Percentiles rank a stretch among this genome's conserved stretches.
These are phyloP conservation scores for Turritis glabra DNA, from an alignment of 345 rosid genomes.

Conservation along the genomic window DNA sequence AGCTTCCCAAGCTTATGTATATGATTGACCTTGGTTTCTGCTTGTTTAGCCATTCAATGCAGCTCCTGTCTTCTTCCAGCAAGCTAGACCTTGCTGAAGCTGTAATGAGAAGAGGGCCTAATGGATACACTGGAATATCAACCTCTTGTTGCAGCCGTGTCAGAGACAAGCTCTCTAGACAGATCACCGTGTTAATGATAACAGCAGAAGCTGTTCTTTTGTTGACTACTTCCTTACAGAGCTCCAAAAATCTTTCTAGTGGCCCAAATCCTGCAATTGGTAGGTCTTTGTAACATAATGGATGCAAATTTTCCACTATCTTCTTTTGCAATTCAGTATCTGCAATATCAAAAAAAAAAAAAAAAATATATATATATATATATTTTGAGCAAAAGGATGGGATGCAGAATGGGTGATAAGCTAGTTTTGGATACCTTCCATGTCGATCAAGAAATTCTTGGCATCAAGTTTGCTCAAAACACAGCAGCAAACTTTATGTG, in stretches of 20 bases:
- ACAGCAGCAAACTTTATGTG: not conserved
- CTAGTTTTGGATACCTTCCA: slow-evolving; percentile 6
- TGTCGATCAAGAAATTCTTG: not conserved
- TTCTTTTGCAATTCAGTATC: not conserved
- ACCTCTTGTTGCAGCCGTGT: not conserved
- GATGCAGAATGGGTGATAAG: not conserved
- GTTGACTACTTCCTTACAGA: not conserved
- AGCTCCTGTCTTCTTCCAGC: slow-evolving; percentile 29
- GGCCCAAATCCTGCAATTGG: not conserved
- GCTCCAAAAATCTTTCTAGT: not conserved
- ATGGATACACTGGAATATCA: not conserved
- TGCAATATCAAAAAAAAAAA: not conserved
- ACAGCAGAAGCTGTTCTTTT: slow-evolving; percentile 6
- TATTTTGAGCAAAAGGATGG: not conserved
- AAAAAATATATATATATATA: no score
- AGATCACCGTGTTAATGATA: not conserved
- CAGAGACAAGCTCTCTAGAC: slow-evolving; percentile 16
- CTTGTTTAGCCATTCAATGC: slow-evolving; percentile 49
- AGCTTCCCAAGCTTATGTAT: slow-evolving; percentile 56
- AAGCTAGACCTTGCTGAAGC: not conserved
- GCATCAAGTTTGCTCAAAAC: not conserved
- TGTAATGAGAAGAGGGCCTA: not conserved
- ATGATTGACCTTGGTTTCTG: slow-evolving; percentile 44
- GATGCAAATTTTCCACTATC: slow-evolving; percentile 6
- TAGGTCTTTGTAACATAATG: slow-evolving; percentile 4